A percentile compares a stretch with the other conserved stretches of the same genome.
Evolutionary conservation across 768 basidiomycete genomes (phyloP).

Genomic region (Hericium erinaceus): DNA sequence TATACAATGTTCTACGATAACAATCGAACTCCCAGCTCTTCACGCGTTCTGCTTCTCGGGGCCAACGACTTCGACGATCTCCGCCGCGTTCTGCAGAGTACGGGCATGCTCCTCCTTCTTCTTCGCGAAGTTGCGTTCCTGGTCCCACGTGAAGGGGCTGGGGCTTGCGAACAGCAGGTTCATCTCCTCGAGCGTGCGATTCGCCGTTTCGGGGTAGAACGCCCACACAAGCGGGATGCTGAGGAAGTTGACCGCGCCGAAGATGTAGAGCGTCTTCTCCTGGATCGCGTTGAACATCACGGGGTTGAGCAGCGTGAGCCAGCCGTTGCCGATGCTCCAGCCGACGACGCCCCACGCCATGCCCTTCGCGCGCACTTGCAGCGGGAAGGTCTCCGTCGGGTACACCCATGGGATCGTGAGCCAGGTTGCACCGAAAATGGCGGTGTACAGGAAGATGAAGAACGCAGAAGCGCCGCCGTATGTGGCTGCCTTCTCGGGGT

Average conservation of each 20-base stretch:
- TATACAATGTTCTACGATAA: no score
- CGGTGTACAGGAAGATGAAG: conserved; percentile 36
- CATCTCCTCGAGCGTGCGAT: conserved; percentile 37
- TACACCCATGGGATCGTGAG: conserved; percentile 31
- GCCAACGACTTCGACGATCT: not conserved
- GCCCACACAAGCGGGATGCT: conserved; percentile 36
- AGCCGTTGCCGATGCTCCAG: conserved; percentile 32
- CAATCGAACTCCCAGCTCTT: not conserved
- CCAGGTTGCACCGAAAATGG: conserved; percentile 38
- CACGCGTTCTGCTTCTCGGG: not conserved
- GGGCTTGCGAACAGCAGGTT: conserved; percentile 34
- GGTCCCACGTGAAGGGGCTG: conserved; percentile 37
- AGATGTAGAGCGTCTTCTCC: conserved; percentile 36
- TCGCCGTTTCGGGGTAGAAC: conserved; percentile 36
- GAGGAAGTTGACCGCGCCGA: conserved; percentile 34
- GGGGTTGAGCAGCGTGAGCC: conserved; percentile 35
- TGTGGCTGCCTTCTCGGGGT: conserved; percentile 29
- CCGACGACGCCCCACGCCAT: conserved; percentile 39
- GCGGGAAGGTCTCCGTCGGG: conserved; percentile 33
- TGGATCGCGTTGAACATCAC: conserved; percentile 34
- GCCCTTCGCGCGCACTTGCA: conserved; percentile 34
- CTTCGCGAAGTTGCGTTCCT: conserved; percentile 29
- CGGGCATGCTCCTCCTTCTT: conserved; percentile 23
- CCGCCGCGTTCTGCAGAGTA: conserved; percentile 4
- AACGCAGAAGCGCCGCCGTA: conserved; percentile 35